Evolutionary conservation across 768 basidiomycete genomes (phyloP).

Genomic region (Psilocybe cubensis): DNA sequence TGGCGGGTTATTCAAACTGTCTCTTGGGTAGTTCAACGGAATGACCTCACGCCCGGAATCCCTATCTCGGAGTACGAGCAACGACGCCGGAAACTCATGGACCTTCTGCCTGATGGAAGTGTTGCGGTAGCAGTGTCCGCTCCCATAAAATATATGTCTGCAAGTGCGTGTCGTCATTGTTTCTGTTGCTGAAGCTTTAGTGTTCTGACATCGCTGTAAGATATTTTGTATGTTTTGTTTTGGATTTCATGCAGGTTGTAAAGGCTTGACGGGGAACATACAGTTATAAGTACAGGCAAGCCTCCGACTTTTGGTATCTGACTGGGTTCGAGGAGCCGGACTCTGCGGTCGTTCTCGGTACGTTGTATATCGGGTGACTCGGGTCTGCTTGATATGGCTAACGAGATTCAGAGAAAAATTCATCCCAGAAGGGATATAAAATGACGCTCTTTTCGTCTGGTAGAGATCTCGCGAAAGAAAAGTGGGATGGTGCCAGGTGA

Average conservation of each 20-base stretch:
- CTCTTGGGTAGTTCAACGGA: slow-evolving; percentile 47
- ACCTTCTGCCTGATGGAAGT: slow-evolving; percentile 70
- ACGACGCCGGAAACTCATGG: slow-evolving; percentile 72
- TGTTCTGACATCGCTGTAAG: slow-evolving; percentile 27
- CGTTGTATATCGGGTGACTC: slow-evolving; percentile 12
- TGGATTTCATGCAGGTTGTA: background rate
- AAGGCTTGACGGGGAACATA: slow-evolving; percentile 4
- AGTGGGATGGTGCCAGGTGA: slow-evolving; percentile 90
- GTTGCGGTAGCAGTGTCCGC: slow-evolving; percentile 80
- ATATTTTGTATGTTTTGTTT: slow-evolving; percentile 72
- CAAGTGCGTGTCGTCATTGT: slow-evolving; percentile 49
- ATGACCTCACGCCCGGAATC: slow-evolving; percentile 87
- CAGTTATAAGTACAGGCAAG: slow-evolving; percentile 95
- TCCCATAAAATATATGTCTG: slow-evolving; percentile 84
- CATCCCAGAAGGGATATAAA: slow-evolving; percentile 74
- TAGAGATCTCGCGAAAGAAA: slow-evolving; percentile 74
- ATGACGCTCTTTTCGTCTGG: slow-evolving; percentile 87
- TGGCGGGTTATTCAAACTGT: background rate
- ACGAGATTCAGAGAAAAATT: slow-evolving; percentile 61
- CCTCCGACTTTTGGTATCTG: slow-evolving; percentile 93
- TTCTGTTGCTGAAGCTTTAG: background rate
- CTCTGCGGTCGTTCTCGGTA: slow-evolving; percentile 84
- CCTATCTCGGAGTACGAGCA: slow-evolving; percentile 74
- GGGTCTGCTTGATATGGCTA: background rate
- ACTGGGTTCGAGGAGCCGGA: slow-evolving; percentile 96